phyloP scores from a whole-genome alignment of 768 basidiomycete genomes.

The Auricularia cornea region DNA sequence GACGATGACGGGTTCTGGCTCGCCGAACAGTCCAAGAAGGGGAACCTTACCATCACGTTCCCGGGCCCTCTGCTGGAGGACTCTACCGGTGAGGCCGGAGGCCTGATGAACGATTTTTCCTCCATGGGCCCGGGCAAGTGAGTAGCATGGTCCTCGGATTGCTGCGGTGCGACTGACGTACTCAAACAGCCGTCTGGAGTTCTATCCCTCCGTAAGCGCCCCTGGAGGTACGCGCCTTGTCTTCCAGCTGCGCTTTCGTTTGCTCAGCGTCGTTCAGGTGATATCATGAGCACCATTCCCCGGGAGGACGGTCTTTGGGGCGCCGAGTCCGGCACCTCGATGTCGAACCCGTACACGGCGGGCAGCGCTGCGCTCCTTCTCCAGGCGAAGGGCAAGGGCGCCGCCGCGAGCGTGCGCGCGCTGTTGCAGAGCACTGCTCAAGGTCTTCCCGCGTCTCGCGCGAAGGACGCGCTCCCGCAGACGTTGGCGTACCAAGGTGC shows the following conservation, averaged over 20 bases:
- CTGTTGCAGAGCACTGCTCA: neutral
- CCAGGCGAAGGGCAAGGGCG: constrained; percentile 4
- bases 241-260: too few species aligned
- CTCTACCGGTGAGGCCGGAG: too few species aligned
- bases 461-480: neutral
- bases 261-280: too few species aligned
- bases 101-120: constrained; percentile 19
- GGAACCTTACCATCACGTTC: neutral
- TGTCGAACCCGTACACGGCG: constrained; percentile 8
- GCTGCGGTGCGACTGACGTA: too few species aligned
- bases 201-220: constrained; percentile 14
- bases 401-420: neutral
- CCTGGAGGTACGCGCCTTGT: constrained; percentile 7
- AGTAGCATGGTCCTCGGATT: constrained; percentile 4
- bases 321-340: constrained; percentile 11
- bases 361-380: constrained; percentile 4
- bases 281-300: constrained; percentile 14
- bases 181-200: neutral
- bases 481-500: neutral
- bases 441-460: neutral
- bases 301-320: constrained; percentile 6
- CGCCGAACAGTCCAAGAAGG: neutral
- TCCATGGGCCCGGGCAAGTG: constrained; percentile 26
- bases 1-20: neutral
- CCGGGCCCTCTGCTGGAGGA: constrained; percentile 12